Base-by-base conservation (phyloP, 2,329 filamentous ascomycete genomes). In the Scedosporium boydii region DNA sequence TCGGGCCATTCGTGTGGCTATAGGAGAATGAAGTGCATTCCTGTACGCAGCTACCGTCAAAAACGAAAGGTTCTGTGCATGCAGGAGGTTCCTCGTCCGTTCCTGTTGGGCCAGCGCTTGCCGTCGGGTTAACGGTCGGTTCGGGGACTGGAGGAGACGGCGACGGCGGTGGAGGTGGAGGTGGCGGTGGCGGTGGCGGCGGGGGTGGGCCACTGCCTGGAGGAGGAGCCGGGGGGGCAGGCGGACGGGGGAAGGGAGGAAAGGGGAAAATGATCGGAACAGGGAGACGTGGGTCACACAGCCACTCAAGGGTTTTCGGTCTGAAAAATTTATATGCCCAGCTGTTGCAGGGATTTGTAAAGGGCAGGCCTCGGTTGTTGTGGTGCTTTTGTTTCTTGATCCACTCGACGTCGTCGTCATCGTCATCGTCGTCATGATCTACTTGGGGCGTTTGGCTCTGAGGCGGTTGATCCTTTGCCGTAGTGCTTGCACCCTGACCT, bases 1-100 rank as follows among this genome's bases (percentile, higher is more conserved):
- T 55, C 6, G 44, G 27, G 10, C 6, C 26, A 7, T 14, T 55
- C 6, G 29, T 7, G n/a, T 3, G 29, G n/a, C 23, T 56, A 26
- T 55, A 61, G 6, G 59, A 61, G 48, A 61, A 61, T 1, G 59
- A 41, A 16, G 59, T 61, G 29, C 59, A 61, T 10, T 61, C 59
- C 29, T 56, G 46, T 6, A 55, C 4, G 48, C 59, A 61, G n/a
- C 59, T 18, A 7, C 26, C 59, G 27, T 61, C 59, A 38, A 61
- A 61, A 51, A 48, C 26, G 9, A 61, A 46, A 7, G 48, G 27
- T 26, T 59, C 57, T 16, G 59, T 60, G 27, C 59, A 60, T 6
- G 34, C 46, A 3, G 57, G 16, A 18, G 27, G 27, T 29, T 42
- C n/a, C 14, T 60, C 59, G 12, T 21, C n/a, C 1, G 48, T 53